Conservation (phyloP, 73 alveolate species). For the Strombidium stylifer region DNA sequence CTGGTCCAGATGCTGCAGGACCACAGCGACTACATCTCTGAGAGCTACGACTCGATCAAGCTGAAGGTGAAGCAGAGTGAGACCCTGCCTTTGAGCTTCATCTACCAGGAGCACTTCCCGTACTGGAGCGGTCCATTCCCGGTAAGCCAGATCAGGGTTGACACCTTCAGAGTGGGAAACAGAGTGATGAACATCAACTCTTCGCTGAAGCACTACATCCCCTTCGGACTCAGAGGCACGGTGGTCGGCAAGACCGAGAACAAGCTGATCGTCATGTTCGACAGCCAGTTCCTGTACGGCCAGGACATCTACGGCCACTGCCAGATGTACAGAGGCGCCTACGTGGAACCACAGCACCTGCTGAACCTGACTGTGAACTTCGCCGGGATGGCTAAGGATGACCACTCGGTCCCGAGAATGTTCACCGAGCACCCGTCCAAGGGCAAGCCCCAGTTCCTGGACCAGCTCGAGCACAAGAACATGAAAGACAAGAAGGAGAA, state of each 20-base stretch:
- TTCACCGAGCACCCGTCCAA: neutral
- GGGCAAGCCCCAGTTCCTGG: neutral
- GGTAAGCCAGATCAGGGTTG: neutral
- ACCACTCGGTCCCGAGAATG: neutral
- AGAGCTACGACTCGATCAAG: neutral
- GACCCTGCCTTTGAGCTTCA: neutral
- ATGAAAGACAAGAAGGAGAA: neutral
- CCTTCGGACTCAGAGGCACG: slow-evolving; percentile 66
- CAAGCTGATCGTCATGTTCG: slow-evolving; percentile 37
- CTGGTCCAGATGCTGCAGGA: neutral
- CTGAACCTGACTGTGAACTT: slow-evolving; percentile 41
- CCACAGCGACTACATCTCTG: neutral
- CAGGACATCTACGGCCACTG: slow-evolving; percentile 37
- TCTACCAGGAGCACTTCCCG: slow-evolving; percentile 50
- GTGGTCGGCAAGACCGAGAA: slow-evolving; percentile 53
- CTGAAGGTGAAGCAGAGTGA: slow-evolving; percentile 2
- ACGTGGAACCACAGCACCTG: slow-evolving; percentile 30
- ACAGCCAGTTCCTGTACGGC: slow-evolving; percentile 43
- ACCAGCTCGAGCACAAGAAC: neutral
- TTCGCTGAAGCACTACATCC: slow-evolving; percentile 31
- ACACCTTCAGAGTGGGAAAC: slow-evolving; percentile 51
- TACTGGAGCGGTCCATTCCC: slow-evolving; percentile 60
- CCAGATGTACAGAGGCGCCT: slow-evolving; percentile 39
- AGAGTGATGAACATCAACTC: slow-evolving; percentile 53
- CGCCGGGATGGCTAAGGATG: neutral